Conservation (phyloP, 2,329 filamentous ascomycete genomes). For the Aphanoascus verrucosus region DNA sequence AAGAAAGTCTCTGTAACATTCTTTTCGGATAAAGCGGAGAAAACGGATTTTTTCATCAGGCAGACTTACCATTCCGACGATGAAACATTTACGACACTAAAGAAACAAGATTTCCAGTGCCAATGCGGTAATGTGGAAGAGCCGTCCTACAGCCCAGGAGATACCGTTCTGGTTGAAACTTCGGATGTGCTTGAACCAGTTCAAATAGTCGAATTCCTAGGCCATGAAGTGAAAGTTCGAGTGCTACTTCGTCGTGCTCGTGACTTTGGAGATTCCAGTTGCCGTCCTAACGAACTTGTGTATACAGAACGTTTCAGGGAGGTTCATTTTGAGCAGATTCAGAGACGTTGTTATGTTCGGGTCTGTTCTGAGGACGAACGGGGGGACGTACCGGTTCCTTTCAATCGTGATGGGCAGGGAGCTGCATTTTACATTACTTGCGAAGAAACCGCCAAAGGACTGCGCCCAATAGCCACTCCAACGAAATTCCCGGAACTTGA, state of each 20-base stretch:
- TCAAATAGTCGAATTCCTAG: slow-evolving; percentile 40
- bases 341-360: slow-evolving; percentile 50
- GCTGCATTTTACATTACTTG: slow-evolving; percentile 56
- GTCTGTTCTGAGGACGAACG: slow-evolving; percentile 39
- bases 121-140: slow-evolving; percentile 23
- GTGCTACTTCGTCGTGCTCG: slow-evolving; percentile 42
- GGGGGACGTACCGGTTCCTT: slow-evolving; percentile 47
- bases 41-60: slow-evolving; percentile 54
- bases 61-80: slow-evolving; percentile 55
- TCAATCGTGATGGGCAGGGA: slow-evolving; percentile 53
- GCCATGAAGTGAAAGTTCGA: slow-evolving; percentile 38
- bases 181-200: slow-evolving; percentile 47
- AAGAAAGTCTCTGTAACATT: slow-evolving; percentile 50
- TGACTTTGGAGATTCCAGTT: slow-evolving; percentile 30
- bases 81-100: slow-evolving; percentile 52
- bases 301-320: slow-evolving; percentile 38
- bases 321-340: slow-evolving; percentile 35
- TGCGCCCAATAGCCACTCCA: slow-evolving; percentile 18
- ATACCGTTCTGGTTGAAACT: slow-evolving; percentile 47
- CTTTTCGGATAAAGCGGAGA: slow-evolving; percentile 39
- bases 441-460: slow-evolving; percentile 19
- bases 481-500: slow-evolving; percentile 40
- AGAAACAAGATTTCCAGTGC: slow-evolving; percentile 47
- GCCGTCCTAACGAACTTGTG: slow-evolving; percentile 44
- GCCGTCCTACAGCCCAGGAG: slow-evolving; percentile 40